Evolutionary conservation across 2,329 filamentous ascomycete genomes (phyloP), one percentile per base, ranked within the genome.

Genomic region (Fusarium aywerte): DNA sequence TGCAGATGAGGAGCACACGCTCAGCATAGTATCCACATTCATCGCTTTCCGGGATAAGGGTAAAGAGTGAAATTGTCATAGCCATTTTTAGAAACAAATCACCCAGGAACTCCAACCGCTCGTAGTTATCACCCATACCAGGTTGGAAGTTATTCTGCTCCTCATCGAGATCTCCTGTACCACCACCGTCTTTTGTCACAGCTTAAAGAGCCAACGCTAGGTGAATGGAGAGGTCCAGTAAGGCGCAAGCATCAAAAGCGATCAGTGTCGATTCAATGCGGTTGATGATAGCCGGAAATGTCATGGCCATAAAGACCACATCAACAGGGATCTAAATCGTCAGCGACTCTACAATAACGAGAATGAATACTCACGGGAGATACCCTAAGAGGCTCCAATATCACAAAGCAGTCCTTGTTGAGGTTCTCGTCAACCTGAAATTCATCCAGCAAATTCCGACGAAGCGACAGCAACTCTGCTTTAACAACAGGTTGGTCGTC

Each of bases 1-100:
- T 99, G 84, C 93, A 97, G 16, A 98, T 85, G 72, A 98, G 85
- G 23, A 90, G 75, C 95, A 98, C 98, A 16, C 96, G 89, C 70
- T 92, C 90, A 11, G 96, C 92, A 74, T 99, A 96, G 70, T 92
- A 96, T 56, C 92, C 89, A 47, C 90, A 96, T 74, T 98, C 96
- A 68, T 92, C 88, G 63, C 91, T 88, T 47, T 91, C 86, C 0
- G 93, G 92, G 21, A 91, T 88, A 27, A 89, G 84, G 1, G 90
- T 90, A 75, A 91, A 98, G 1, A 96, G 83, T 1, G 93, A 89
- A 51, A 98, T 93, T 0, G 93, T 95, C 0, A 94, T 97, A 12
- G 92, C 92, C 89, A 97, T 94, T 79, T 99, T 99, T 59, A 99
- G 83, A 73, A 97, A 97, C 33, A 90, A 92, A 76, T 99, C 96